Percentiles rank a stretch among this genome's conserved stretches.
Evolutionary conservation across 148 eudicot species (phyloP).

Genomic region (Polygonum maritimum): DNA sequence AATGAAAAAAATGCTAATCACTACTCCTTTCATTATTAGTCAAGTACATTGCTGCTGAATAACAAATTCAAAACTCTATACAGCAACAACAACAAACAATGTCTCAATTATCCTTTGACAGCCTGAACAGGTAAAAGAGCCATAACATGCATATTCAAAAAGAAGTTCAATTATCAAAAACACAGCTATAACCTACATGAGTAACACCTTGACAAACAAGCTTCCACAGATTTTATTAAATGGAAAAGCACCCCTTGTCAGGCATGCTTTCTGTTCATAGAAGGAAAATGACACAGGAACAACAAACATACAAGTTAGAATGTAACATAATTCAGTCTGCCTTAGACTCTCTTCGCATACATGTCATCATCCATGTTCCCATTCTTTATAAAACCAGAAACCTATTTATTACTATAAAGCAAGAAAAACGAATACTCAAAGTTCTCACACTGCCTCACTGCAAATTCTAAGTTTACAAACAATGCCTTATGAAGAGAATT

Average conservation of each 20-base stretch:
- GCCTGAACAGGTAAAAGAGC: not conserved
- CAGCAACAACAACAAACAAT: too few relatives aligned
- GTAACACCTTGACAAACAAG: not conserved
- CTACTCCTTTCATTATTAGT: too few relatives aligned
- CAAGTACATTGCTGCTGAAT: too few relatives aligned
- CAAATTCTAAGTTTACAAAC: not conserved
- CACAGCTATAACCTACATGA: not conserved
- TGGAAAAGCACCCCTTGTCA: not conserved
- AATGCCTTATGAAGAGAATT: not conserved
- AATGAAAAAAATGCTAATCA: too few relatives aligned
- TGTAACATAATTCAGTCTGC: not conserved
- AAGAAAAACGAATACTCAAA: not conserved
- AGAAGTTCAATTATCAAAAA: not conserved
- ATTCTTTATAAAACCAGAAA: not conserved
- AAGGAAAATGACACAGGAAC: not conserved
- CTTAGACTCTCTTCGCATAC: not conserved
- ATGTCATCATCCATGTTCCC: not conserved
- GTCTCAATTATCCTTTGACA: too few relatives aligned
- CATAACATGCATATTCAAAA: not conserved
- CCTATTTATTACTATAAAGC: not conserved
- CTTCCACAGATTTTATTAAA: too few relatives aligned
- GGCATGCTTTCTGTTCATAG: not conserved
- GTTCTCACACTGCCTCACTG: not conserved
- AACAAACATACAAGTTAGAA: not conserved
- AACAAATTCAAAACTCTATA: too few relatives aligned